Percentiles rank a stretch among this genome's conserved stretches.
Conservation (phyloP, 2,329 filamentous ascomycete species). For the Colletotrichum nymphaeae region DNA sequence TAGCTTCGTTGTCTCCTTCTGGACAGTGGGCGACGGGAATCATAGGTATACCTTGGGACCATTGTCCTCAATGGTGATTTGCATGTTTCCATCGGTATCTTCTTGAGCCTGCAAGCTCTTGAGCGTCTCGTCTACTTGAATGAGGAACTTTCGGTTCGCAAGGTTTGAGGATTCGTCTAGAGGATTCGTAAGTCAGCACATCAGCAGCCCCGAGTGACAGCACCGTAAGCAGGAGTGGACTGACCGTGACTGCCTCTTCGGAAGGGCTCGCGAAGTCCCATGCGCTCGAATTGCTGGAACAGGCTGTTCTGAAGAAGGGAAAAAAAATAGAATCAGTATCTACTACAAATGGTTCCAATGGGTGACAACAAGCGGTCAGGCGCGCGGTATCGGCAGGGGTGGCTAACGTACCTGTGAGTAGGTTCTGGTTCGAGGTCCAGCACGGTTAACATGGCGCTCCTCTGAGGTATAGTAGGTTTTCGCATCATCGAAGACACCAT, state of each 20-base stretch:
- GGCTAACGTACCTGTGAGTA: slow-evolving; percentile 62
- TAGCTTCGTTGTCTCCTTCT: not conserved
- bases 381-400: not conserved
- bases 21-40: not conserved
- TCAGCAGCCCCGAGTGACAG: not conserved
- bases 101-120: slow-evolving; percentile 84
- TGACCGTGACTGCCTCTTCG: slow-evolving; percentile 70
- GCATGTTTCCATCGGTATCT: slow-evolving; percentile 93
- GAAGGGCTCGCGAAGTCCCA: slow-evolving; percentile 65
- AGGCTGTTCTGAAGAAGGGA: slow-evolving; percentile 59
- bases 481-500: slow-evolving; percentile 65
- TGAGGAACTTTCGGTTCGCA: slow-evolving; percentile 80
- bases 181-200: slow-evolving; percentile 1
- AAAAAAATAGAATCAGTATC: slow-evolving; percentile 4
- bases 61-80: slow-evolving; percentile 96
- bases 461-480: slow-evolving; percentile 70
- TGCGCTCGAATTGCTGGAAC: slow-evolving; percentile 63
- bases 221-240: slow-evolving; percentile 31
- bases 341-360: slow-evolving; percentile 3
- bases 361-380: slow-evolving; percentile 7
- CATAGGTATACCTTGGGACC: slow-evolving; percentile 80
- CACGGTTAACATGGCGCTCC: slow-evolving; percentile 62
- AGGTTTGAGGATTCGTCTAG: slow-evolving; percentile 76
- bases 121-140: slow-evolving; percentile 87
- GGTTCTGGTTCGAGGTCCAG: slow-evolving; percentile 64